These are phyloP conservation scores for Tetrapisispora namnaoensis DNA, from an alignment of 805 yeast genomes.

Conservation along the genomic window DNA sequence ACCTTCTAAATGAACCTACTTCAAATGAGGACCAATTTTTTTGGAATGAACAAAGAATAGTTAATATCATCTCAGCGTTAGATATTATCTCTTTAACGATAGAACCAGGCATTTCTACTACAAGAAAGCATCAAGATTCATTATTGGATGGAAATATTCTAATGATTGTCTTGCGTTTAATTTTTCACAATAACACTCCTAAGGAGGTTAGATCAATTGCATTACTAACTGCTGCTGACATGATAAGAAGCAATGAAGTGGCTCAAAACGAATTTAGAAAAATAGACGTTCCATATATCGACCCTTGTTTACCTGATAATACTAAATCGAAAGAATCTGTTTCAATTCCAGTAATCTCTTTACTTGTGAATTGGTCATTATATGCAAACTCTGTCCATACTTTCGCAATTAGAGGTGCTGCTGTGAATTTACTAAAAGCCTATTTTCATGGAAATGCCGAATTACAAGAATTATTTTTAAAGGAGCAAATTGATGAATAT, in stretches of 20 bases:
- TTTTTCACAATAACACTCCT: conserved; percentile 58
- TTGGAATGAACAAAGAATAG: conserved; percentile 71
- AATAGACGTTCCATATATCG: conserved; percentile 88
- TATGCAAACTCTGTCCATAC: conserved; percentile 71
- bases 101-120: conserved; percentile 58
- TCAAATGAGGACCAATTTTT: conserved; percentile 37
- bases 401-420: conserved; percentile 72
- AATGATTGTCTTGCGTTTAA: conserved; percentile 54
- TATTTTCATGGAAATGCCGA: conserved; percentile 56
- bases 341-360: conserved; percentile 59
- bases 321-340: conserved; percentile 7
- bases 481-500: conserved; percentile 50
- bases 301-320: conserved; percentile 47
- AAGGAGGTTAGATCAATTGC: conserved; percentile 58
- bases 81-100: conserved; percentile 69
- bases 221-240: conserved; percentile 64
- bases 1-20: conserved; percentile 53
- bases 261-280: conserved; percentile 65
- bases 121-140: conserved; percentile 49
- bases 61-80: conserved; percentile 55
- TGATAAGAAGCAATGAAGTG: conserved; percentile 55
- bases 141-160: conserved; percentile 55
- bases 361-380: conserved; percentile 76
- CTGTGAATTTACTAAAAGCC: conserved; percentile 55
- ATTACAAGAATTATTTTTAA: conserved; percentile 52